phyloP scores from a whole-genome alignment of 768 basidiomycete species.

The Lentinula detonsa region DNA sequence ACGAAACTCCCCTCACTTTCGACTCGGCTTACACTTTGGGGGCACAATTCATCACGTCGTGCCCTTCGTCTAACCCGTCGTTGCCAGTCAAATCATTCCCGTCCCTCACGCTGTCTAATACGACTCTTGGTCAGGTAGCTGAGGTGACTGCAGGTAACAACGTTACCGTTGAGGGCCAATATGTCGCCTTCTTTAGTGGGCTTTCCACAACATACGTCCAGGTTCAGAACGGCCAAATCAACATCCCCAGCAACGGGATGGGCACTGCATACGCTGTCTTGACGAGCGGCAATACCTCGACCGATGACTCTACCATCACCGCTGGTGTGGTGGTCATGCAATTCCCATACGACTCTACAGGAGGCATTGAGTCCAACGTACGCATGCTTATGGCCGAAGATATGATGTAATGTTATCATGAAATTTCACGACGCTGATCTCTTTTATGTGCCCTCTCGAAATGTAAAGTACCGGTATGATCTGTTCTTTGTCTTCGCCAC shows the following conservation, averaged over 20 bases:
- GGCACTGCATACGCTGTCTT: background rate
- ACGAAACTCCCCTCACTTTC: slow-evolving; percentile 32
- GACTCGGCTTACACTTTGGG: slow-evolving; percentile 41
- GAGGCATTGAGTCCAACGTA: background rate
- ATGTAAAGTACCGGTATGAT: too few relatives aligned
- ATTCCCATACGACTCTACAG: background rate
- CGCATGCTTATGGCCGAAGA: too few relatives aligned
- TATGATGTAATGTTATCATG: too few relatives aligned
- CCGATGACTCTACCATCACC: background rate
- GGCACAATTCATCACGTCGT: slow-evolving; percentile 35
- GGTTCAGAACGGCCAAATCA: background rate
- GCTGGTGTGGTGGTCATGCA: background rate
- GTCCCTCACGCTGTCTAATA: slow-evolving; percentile 23
- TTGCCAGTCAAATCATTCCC: slow-evolving; percentile 46
- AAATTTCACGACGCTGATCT: too few relatives aligned
- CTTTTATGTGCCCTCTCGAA: too few relatives aligned
- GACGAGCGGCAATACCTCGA: background rate
- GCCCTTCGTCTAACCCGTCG: slow-evolving; percentile 41
- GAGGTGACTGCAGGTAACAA: slow-evolving; percentile 15
- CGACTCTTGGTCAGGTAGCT: slow-evolving; percentile 22
- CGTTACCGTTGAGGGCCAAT: slow-evolving; percentile 14
- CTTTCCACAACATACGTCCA: slow-evolving; percentile 17
- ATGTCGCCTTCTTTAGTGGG: slow-evolving; percentile 36
- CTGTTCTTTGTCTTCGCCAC: too few relatives aligned
- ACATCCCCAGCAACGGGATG: background rate